Percentiles rank a stretch among this genome's conserved stretches.
Conservation (phyloP, 306 rosid genomes). For the Lathyrus tuberosus region DNA sequence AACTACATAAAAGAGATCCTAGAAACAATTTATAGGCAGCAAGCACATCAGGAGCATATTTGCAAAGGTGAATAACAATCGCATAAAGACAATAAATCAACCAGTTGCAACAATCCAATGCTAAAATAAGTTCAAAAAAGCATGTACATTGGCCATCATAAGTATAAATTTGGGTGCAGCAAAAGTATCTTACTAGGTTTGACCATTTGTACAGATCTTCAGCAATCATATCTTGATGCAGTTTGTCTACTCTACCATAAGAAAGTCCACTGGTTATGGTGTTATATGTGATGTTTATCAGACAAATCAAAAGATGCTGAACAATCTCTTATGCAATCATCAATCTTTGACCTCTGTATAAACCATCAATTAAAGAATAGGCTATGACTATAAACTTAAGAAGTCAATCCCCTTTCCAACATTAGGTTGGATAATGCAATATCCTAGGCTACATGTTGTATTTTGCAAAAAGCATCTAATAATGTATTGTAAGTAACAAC, state of each 20-base stretch:
- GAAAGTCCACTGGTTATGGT: background rate
- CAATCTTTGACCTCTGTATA: constrained; percentile 21
- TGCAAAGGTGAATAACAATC: too few relatives aligned
- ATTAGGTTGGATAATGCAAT: constrained; percentile 17
- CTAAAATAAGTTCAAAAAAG: background rate
- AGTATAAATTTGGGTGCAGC: background rate
- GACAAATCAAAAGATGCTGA: constrained; percentile 14
- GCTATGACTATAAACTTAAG: background rate
- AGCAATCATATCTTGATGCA: constrained; percentile 33
- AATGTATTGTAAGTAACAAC: constrained; percentile 39
- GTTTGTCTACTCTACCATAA: constrained; percentile 15
- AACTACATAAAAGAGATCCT: background rate
- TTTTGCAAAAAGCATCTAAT: constrained; percentile 35
- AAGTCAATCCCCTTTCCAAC: background rate
- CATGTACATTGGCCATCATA: background rate
- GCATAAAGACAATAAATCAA: too few relatives aligned
- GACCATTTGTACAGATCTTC: constrained; percentile 8
- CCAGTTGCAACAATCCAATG: background rate
- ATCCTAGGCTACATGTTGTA: constrained; percentile 19
- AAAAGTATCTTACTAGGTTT: constrained; percentile 14
- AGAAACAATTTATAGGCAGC: background rate
- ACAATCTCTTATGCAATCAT: constrained; percentile 3
- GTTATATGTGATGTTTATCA: background rate
- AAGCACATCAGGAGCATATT: too few relatives aligned
- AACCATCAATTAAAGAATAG: constrained; percentile 29